phyloP scores from a whole-genome alignment of 805 yeast species.

The Cyberlindnera maritima region DNA sequence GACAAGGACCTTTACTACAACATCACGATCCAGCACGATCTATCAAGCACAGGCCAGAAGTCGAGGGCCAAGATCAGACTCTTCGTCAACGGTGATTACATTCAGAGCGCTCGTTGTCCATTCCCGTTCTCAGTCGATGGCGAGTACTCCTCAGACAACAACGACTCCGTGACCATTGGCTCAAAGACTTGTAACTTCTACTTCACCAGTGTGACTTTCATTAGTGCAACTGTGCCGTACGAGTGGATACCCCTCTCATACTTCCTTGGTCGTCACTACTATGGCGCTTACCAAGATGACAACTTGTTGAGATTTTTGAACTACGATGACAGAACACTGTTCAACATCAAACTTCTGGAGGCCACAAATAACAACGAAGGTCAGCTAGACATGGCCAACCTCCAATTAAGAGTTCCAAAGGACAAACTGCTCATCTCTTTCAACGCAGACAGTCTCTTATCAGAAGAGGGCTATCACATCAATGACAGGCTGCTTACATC shows the following conservation, averaged over 20 bases:
- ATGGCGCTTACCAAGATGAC: constrained; percentile 40
- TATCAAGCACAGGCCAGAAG: constrained; percentile 11
- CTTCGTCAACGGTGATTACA: constrained; percentile 18
- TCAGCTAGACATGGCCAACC: constrained; percentile 18
- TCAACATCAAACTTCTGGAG: constrained; percentile 36
- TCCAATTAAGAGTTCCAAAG: constrained; percentile 19
- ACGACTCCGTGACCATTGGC: constrained; percentile 16
- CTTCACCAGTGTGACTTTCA: constrained; percentile 35
- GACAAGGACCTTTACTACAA: constrained; percentile 20
- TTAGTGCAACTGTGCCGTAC: constrained; percentile 35
- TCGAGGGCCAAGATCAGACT: constrained; percentile 19
- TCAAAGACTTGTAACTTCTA: constrained; percentile 14
- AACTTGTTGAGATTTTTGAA: constrained; percentile 40
- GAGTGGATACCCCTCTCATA: constrained; percentile 54
- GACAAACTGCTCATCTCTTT: constrained; percentile 20
- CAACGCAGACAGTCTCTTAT: constrained; percentile 12
- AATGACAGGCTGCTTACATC: constrained; percentile 5
- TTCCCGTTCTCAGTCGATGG: constrained; percentile 15
- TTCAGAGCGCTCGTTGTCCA: constrained; percentile 22
- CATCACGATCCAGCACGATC: constrained; percentile 20
- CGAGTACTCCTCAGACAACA: constrained; percentile 1
- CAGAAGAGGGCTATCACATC: not conserved
- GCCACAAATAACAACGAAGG: constrained; percentile 24
- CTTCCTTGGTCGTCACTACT: constrained; percentile 48
- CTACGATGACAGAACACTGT: constrained; percentile 34